Evolutionary conservation across 139 green algal species (phyloP).

Genomic region (Astrephomene gubernaculifera): DNA sequence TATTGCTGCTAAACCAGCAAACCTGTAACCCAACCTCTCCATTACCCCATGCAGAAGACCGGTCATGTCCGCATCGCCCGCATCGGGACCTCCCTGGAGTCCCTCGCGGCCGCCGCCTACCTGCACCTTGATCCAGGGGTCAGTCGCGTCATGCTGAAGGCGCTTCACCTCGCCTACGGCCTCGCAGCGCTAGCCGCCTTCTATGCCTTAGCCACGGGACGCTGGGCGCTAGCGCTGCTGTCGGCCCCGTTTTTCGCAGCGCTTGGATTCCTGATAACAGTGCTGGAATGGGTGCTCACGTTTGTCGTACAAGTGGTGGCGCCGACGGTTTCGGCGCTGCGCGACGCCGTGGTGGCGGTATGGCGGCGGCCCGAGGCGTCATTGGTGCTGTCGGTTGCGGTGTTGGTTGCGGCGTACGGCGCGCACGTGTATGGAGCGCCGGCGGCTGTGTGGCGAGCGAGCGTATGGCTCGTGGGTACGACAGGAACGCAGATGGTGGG

Average conservation of each 20-base stretch:
- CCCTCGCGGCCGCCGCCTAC: neutral
- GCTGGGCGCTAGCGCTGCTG: neutral
- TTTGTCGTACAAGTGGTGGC: neutral
- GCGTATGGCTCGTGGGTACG: neutral
- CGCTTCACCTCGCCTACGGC: neutral
- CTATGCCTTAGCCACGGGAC: neutral
- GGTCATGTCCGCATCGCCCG: neutral
- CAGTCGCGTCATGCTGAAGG: neutral
- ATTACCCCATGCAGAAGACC: neutral
- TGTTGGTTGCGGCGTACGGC: neutral
- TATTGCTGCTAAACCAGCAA: too few relatives aligned
- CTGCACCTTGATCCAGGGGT: constrained; percentile 12
- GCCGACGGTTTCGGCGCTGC: neutral
- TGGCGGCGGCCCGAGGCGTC: neutral
- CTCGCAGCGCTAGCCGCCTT: neutral
- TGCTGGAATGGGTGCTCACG: neutral
- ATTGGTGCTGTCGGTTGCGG: neutral
- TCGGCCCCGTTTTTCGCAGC: neutral
- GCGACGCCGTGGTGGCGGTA: neutral
- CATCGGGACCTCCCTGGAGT: neutral
- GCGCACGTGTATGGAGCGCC: neutral
- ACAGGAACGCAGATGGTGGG: neutral
- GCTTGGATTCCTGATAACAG: neutral
- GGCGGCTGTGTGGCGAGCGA: neutral
- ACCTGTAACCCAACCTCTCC: too few relatives aligned